Evolutionary conservation across 2,329 filamentous ascomycete genomes (phyloP).

Genomic region (Ascochyta pisi): DNA sequence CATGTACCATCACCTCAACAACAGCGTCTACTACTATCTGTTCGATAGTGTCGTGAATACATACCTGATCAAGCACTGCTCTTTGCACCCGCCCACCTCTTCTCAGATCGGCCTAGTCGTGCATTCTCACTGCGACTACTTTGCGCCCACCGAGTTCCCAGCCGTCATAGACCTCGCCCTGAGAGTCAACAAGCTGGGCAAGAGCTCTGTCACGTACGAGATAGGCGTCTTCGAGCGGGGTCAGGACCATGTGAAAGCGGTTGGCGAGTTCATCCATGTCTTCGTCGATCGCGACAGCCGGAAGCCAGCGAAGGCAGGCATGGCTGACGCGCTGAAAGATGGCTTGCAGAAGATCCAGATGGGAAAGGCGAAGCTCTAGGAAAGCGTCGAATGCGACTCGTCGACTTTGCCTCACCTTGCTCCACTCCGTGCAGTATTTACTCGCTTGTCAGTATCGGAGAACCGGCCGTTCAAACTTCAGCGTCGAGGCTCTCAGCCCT

Average conservation of each 20-base stretch:
- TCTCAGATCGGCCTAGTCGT: constrained; percentile 83
- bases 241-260: constrained; percentile 76
- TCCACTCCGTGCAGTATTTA: neutral
- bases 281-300: constrained; percentile 80
- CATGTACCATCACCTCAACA: constrained; percentile 95
- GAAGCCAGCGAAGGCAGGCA: constrained; percentile 70
- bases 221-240: constrained; percentile 83
- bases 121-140: constrained; percentile 84
- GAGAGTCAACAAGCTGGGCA: constrained; percentile 82
- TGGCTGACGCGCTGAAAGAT: constrained; percentile 63
- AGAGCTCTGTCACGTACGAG: constrained; percentile 88
- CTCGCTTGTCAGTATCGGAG: neutral
- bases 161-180: constrained; percentile 81
- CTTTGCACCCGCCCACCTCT: constrained; percentile 72
- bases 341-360: constrained; percentile 44
- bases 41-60: constrained; percentile 92
- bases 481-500: constrained; percentile 1
- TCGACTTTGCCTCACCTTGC: neutral
- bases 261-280: constrained; percentile 86
- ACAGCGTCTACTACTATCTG: constrained; percentile 84
- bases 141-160: constrained; percentile 81
- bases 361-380: constrained; percentile 38
- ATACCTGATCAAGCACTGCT: constrained; percentile 82
- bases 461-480: neutral
- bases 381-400: neutral